phyloP scores from a whole-genome alignment of 768 basidiomycete species.

The Suillus hirtellus region DNA sequence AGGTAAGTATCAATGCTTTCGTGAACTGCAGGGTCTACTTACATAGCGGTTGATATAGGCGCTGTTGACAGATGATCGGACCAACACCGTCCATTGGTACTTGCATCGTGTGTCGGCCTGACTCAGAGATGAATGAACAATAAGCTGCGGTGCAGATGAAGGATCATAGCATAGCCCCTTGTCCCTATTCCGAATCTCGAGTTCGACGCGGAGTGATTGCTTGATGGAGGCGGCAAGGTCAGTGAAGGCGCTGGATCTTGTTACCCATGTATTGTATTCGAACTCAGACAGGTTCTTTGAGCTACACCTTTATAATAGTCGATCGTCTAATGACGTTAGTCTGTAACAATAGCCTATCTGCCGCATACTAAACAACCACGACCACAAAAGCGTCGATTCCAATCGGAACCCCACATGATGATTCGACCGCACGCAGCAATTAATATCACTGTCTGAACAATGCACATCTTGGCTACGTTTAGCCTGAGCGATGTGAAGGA shows the following conservation, averaged over 20 bases:
- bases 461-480: constrained; percentile 97
- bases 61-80: constrained; percentile 6
- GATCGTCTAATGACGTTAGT: not conserved
- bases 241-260: not conserved
- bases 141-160: not conserved
- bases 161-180: not conserved
- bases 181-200: not conserved
- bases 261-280: not conserved
- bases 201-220: not conserved
- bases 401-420: constrained; percentile 94
- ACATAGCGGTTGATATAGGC: not conserved
- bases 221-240: not conserved
- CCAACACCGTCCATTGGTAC: constrained; percentile 6
- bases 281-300: constrained; percentile 2
- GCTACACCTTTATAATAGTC: constrained; percentile 1
- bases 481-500: constrained; percentile 79
- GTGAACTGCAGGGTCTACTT: not conserved
- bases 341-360: not conserved
- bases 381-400: constrained; percentile 68
- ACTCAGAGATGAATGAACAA: not conserved
- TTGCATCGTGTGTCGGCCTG: constrained; percentile 8
- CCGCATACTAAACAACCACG: constrained; percentile 22
- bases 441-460: constrained; percentile 39
- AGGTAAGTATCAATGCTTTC: not conserved
- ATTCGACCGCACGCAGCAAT: constrained; percentile 78